Percentiles rank a stretch among this genome's conserved stretches.
Evolutionary conservation across 179 eudicot species (phyloP).

Genomic region (Dionaea muscipula): DNA sequence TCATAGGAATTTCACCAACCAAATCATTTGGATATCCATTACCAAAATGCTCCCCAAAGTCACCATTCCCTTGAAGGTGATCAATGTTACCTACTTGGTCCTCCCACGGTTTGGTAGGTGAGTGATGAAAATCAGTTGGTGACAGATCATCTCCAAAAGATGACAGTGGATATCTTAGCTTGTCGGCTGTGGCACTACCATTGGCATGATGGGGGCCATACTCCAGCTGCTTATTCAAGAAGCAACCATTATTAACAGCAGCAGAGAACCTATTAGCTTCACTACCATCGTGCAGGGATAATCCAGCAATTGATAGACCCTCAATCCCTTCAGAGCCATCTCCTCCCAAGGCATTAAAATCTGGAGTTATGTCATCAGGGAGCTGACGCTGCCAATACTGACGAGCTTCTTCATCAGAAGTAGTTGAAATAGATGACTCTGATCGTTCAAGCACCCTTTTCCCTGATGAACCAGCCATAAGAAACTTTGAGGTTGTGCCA

Average conservation of each 20-base stretch:
- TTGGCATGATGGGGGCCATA: constrained; percentile 29
- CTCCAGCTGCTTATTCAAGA: constrained; percentile 37
- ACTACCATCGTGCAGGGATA: constrained; percentile 45
- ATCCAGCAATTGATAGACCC: constrained; percentile 41
- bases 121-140: constrained; percentile 28
- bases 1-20: constrained; percentile 29
- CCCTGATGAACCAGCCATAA: constrained; percentile 20
- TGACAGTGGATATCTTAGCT: constrained; percentile 31
- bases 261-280: constrained; percentile 31
- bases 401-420: constrained; percentile 83
- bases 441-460: constrained; percentile 49
- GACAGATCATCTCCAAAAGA: constrained; percentile 40
- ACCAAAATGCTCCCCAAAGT: constrained; percentile 25
- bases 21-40: constrained; percentile 26
- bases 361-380: constrained; percentile 96
- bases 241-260: constrained; percentile 20
- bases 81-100: constrained; percentile 32
- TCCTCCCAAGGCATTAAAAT: constrained; percentile 52
- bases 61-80: constrained; percentile 29
- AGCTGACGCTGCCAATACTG: constrained; percentile 87
- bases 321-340: constrained; percentile 37
- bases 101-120: constrained; percentile 51
- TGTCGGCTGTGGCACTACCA: constrained; percentile 32
- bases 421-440: constrained; percentile 61
- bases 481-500: constrained; percentile 24